These are phyloP conservation scores for Macrolepiota dolichaula DNA, from an alignment of 768 basidiomycete species.

Conservation along the genomic window DNA sequence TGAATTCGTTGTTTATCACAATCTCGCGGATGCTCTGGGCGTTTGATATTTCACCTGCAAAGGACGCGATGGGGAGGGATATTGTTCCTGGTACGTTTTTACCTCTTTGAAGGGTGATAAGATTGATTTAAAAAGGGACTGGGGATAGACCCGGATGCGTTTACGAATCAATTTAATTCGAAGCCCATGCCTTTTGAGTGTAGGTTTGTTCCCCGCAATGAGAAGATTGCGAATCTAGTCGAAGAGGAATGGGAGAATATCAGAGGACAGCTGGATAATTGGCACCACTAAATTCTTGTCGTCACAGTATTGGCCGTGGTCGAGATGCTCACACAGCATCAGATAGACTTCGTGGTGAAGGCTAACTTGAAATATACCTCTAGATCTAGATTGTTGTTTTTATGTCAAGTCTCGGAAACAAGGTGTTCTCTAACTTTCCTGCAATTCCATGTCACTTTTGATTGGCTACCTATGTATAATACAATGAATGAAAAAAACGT, in stretches of 20 bases:
- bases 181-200: constrained; percentile 20
- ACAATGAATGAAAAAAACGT: no score
- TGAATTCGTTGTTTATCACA: constrained; percentile 23
- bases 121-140: background rate
- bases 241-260: constrained; percentile 11
- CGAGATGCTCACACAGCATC: no score
- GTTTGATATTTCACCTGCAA: constrained; percentile 17
- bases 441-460: no score
- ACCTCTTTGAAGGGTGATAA: background rate
- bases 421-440: no score
- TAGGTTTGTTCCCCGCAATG: constrained; percentile 11
- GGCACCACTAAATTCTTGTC: background rate
- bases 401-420: no score
- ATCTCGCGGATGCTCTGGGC: constrained; percentile 23
- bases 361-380: no score
- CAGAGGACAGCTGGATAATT: constrained; percentile 7
- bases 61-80: background rate
- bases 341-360: no score
- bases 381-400: no score
- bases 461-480: no score
- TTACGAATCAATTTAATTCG: constrained; percentile 18
- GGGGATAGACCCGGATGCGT: constrained; percentile 13
- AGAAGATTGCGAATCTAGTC: constrained; percentile 1
- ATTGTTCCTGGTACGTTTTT: constrained; percentile 9
- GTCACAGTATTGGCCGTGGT: background rate